These are phyloP conservation scores for Kalaharituber pfeilii DNA, from an alignment of 2,329 filamentous ascomycete species.

Conservation along the genomic window DNA sequence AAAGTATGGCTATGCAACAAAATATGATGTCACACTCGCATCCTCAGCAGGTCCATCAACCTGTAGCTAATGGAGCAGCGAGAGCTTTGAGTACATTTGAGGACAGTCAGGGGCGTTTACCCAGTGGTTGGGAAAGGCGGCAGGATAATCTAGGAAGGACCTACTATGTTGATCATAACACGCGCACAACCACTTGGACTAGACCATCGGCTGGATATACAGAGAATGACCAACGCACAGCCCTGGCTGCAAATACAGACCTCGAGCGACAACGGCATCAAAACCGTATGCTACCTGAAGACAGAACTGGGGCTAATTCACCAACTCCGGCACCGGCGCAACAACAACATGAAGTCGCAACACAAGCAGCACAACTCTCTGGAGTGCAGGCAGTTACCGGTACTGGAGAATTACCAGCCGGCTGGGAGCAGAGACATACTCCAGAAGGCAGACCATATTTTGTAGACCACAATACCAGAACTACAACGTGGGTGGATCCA, in stretches of 20 bases:
- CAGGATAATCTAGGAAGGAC: constrained; percentile 90
- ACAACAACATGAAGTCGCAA: constrained; percentile 29
- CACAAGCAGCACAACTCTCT: constrained; percentile 70
- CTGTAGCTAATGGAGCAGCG: constrained; percentile 8
- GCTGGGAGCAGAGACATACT: constrained; percentile 92
- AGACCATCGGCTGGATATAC: constrained; percentile 66
- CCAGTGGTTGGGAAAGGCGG: constrained; percentile 85
- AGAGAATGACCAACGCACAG: constrained; percentile 55
- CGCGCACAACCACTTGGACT: constrained; percentile 89
- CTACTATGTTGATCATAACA: constrained; percentile 98
- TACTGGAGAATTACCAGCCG: constrained; percentile 80
- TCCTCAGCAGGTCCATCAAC: constrained; percentile 27
- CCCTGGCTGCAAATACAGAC: constrained; percentile 78
- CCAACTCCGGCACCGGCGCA: constrained; percentile 48
- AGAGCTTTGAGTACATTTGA: constrained; percentile 68
- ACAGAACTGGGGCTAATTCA: constrained; percentile 82
- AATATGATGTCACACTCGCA: constrained; percentile 17
- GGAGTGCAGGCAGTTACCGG: constrained; percentile 89
- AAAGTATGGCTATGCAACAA: not conserved
- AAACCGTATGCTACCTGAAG: constrained; percentile 87
- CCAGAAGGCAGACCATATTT: constrained; percentile 92
- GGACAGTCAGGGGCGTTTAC: constrained; percentile 81
- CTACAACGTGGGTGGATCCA: constrained; percentile 96
- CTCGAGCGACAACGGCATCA: constrained; percentile 86
- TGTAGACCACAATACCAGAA: constrained; percentile 94